phyloP scores from a whole-genome alignment of 768 basidiomycete species.

The Kondoa malvinella region DNA sequence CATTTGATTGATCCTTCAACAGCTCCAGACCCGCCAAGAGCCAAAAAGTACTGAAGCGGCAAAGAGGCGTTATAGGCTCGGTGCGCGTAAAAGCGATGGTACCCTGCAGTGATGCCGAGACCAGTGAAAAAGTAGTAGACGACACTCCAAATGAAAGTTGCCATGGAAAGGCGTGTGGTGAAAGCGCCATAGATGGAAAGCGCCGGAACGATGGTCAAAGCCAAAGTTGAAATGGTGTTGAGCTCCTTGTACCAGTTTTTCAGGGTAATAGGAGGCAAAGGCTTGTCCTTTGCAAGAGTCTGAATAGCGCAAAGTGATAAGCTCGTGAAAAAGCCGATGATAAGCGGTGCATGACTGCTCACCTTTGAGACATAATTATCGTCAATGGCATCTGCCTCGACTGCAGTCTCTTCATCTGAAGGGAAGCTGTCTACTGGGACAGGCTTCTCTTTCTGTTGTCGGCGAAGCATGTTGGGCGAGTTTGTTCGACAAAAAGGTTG shows the following conservation, averaged over 20 bases:
- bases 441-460: neutral
- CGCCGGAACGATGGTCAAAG: slow-evolving; percentile 47
- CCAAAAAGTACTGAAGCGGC: slow-evolving; percentile 68
- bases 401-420: neutral
- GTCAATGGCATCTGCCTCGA: slow-evolving; percentile 1
- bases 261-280: slow-evolving; percentile 35
- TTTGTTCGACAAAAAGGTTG: too few species aligned
- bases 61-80: slow-evolving; percentile 80
- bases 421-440: neutral
- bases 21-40: slow-evolving; percentile 72
- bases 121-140: slow-evolving; percentile 73
- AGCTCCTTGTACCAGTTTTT: slow-evolving; percentile 29
- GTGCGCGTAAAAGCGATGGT: slow-evolving; percentile 95
- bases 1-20: slow-evolving; percentile 94
- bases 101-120: slow-evolving; percentile 61
- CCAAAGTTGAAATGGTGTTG: slow-evolving; percentile 35
- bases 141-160: slow-evolving; percentile 57
- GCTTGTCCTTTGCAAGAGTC: slow-evolving; percentile 34
- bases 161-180: slow-evolving; percentile 45
- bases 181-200: slow-evolving; percentile 56
- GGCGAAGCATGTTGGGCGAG: neutral
- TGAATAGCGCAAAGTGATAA: neutral
- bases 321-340: neutral
- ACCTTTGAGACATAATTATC: slow-evolving; percentile 5
- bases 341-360: neutral